phyloP scores from a whole-genome alignment of 2,329 filamentous ascomycete genomes.

The Corynespora cassiicola region DNA sequence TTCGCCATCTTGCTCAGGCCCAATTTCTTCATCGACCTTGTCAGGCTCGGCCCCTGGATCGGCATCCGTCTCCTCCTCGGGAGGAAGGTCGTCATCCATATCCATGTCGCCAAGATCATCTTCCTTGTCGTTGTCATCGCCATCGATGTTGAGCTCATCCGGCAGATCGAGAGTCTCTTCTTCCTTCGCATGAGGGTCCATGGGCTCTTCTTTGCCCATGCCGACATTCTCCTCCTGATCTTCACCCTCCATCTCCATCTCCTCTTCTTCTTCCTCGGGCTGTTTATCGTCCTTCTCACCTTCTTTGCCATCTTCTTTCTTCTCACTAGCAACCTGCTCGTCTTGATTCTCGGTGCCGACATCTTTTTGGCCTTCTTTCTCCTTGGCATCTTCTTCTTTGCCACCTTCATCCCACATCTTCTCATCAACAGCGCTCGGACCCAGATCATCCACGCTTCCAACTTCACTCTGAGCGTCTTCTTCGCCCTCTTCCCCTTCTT shows the following conservation, averaged over 20 bases:
- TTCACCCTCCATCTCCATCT: conserved; percentile 63
- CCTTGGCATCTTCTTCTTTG: conserved; percentile 79
- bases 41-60: conserved; percentile 37
- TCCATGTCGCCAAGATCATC: conserved; percentile 45
- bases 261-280: conserved; percentile 62
- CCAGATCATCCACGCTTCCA: conserved; percentile 88
- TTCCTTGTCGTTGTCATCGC: conserved; percentile 65
- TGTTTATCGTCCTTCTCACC: conserved; percentile 63
- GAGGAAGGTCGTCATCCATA: conserved; percentile 43
- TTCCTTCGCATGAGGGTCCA: conserved; percentile 79
- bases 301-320: conserved; percentile 65
- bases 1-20: conserved; percentile 38
- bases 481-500: conserved; percentile 52
- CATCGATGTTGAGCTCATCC: conserved; percentile 86
- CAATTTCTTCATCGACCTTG: conserved; percentile 40
- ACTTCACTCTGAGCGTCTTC: conserved; percentile 85
- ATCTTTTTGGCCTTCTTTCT: conserved; percentile 72
- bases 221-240: conserved; percentile 67
- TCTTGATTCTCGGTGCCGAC: conserved; percentile 57
- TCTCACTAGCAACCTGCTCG: conserved; percentile 53
- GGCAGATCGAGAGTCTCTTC: conserved; percentile 83
- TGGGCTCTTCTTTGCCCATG: conserved; percentile 70
- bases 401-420: conserved; percentile 97
- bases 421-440: conserved; percentile 90
- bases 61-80: conserved; percentile 39